Percentiles rank a stretch among this genome's conserved stretches.
Conservation (phyloP, 1,139 yeast species). For the Geotrichum histeridarum region DNA sequence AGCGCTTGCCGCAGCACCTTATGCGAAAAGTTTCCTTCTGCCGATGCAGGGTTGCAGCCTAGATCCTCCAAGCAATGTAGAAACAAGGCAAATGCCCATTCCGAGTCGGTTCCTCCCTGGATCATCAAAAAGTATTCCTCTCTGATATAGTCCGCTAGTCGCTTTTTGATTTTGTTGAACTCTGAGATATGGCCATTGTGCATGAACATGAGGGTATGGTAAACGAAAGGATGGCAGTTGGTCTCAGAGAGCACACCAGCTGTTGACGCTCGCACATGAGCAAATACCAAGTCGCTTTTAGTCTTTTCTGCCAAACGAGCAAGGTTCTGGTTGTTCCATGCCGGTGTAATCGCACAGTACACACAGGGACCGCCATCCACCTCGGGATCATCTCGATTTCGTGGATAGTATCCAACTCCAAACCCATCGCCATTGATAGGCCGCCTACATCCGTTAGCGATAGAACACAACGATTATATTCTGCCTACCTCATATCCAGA, state of each 20-base stretch:
- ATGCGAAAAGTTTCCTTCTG: conserved; percentile 50
- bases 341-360: conserved; percentile 88
- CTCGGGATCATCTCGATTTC: conserved; percentile 43
- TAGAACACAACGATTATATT: neutral
- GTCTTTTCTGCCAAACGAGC: conserved; percentile 85
- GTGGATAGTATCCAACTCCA: conserved; percentile 87
- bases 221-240: conserved; percentile 89
- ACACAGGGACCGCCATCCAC: conserved; percentile 66
- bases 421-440: conserved; percentile 98
- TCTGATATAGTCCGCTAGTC: conserved; percentile 61
- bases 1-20: conserved; percentile 61
- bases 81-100: conserved; percentile 87
- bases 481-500: conserved; percentile 55
- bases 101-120: conserved; percentile 94
- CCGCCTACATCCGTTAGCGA: conserved; percentile 39
- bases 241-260: conserved; percentile 92
- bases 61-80: conserved; percentile 68
- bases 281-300: conserved; percentile 76
- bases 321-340: conserved; percentile 92
- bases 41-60: conserved; percentile 64
- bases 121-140: conserved; percentile 75
- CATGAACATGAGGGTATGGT: conserved; percentile 87
- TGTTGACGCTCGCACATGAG: conserved; percentile 93
- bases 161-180: conserved; percentile 68
- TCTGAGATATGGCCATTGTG: conserved; percentile 89